These are phyloP conservation scores for Dipteronia sinensis DNA, from an alignment of 345 rosid genomes.

Conservation along the genomic window DNA sequence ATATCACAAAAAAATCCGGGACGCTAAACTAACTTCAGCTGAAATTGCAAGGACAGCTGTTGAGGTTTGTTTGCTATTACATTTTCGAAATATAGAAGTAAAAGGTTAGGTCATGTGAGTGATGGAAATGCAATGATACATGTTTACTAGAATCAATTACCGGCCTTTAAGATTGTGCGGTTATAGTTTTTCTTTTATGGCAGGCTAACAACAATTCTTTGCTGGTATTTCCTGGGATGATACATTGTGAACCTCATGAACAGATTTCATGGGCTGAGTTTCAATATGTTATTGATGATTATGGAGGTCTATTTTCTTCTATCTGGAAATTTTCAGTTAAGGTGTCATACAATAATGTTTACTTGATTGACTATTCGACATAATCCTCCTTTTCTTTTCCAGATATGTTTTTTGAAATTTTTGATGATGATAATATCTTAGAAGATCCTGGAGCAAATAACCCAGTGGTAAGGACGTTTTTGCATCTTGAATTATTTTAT, in stretches of 20 bases:
- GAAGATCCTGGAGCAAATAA: conserved; percentile 85
- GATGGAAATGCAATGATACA: conserved; percentile 3
- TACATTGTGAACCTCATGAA: conserved; percentile 88
- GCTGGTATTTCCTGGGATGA: conserved; percentile 81
- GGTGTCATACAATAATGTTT: not conserved
- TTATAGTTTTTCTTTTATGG: conserved; percentile 25
- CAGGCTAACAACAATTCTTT: conserved; percentile 78
- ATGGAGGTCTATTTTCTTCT: conserved; percentile 69
- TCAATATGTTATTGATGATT: conserved; percentile 82
- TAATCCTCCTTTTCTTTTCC: conserved; percentile 24
- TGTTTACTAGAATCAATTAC: conserved; percentile 2
- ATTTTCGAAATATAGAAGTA: conserved; percentile 12
- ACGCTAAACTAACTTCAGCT: conserved; percentile 66
- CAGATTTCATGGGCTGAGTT: conserved; percentile 83
- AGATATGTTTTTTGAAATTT: conserved; percentile 89
- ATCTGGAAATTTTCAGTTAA: conserved; percentile 3
- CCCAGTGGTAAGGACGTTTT: conserved; percentile 76
- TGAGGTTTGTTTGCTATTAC: conserved; percentile 53
- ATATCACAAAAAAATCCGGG: conserved; percentile 55
- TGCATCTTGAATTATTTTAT: conserved; percentile 24
- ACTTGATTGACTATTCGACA: conserved; percentile 12
- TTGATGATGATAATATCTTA: conserved; percentile 71
- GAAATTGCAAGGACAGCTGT: conserved; percentile 87
- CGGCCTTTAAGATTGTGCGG: conserved; percentile 8
- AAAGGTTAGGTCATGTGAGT: conserved; percentile 8